Base-by-base conservation (phyloP, 106 monocot species). In the Dendrobium huoshanense region DNA sequence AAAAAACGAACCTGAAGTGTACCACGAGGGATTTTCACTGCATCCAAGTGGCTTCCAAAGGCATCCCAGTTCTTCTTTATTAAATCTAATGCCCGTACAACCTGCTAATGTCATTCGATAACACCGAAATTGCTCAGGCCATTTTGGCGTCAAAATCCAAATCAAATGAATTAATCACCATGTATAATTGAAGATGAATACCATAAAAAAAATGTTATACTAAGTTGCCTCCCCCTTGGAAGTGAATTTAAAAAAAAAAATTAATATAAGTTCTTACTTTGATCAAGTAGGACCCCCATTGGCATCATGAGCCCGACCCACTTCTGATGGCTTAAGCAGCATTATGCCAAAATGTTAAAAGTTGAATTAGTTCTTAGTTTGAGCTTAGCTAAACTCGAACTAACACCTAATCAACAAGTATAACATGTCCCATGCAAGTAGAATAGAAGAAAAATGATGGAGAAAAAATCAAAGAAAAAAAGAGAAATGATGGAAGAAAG, bases 1-100 rank as follows among this genome's bases (percentile, higher is more conserved):
- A 49, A 78, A 41, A 20, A 84, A 83, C 92, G 87, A 85, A 96
- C 96, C 96, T 96, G 96, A 85, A 96, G 93, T 48, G 96, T 96
- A 85, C 96, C 96, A 85, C 96, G 96, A 83, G 96, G 90, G 82
- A 96, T 87, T 15, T 83, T 78, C 49, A 89, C 83, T 75, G 87
- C 47, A 49, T 88, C 88, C 11, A 86, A 81, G 41, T 81, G 88
- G 79, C 87, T 90, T 87, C 81, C 85, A 83, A 84, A 85, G 29
- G 61, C 70, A 83, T 79, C 80, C 94, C 94, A 90, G 78, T 75
- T 82, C 56, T 85, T 87, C 77, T 87, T 87, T 82, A 94, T 93
- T 75, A 88, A 85, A 4, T 86, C 77, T 75, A 96, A 87, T 37
- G 96, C 93, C 56, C 96, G 89, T 24, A 96, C 93, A 88, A 96